Percentiles rank a stretch among this genome's conserved stretches.
phyloP scores from a whole-genome alignment of 176 grass and related monocot species.

The Metroxylon sagu region DNA sequence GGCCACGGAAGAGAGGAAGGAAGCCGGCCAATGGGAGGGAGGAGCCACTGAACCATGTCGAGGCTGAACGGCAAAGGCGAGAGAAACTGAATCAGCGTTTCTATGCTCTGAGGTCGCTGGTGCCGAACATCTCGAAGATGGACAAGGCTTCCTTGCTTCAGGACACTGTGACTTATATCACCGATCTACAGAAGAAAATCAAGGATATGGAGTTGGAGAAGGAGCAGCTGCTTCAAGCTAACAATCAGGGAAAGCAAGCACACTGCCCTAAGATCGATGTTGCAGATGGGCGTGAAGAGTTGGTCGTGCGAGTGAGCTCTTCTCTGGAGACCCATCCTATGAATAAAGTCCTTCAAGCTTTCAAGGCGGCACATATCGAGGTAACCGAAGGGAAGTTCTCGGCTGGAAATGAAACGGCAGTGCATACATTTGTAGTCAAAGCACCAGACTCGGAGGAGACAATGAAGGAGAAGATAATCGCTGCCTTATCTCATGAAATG shows the following conservation, averaged over 20 bases:
- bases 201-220: constrained; percentile 87
- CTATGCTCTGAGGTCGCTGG: constrained; percentile 77
- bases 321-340: constrained; percentile 64
- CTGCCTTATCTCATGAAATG: too few relatives aligned
- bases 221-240: constrained; percentile 34
- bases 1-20: constrained; percentile 87
- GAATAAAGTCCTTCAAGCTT: constrained; percentile 61
- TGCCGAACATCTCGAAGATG: constrained; percentile 98
- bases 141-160: constrained; percentile 92
- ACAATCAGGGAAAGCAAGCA: constrained; percentile 23
- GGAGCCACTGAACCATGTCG: constrained; percentile 90
- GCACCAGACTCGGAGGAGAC: constrained; percentile 54
- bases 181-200: constrained; percentile 86
- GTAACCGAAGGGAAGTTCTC: constrained; percentile 68
- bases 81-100: constrained; percentile 97
- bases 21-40: constrained; percentile 97
- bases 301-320: constrained; percentile 68
- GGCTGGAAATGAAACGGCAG: constrained; percentile 29
- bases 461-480: too few relatives aligned
- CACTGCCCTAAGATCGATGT: constrained; percentile 68
- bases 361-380: constrained; percentile 60
- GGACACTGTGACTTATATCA: constrained; percentile 81
- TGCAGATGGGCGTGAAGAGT: constrained; percentile 67
- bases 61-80: constrained; percentile 92
- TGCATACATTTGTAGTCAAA: constrained; percentile 79